These are phyloP conservation scores for Botrytis byssoidea DNA, from an alignment of 2,329 filamentous ascomycete species.

Conservation along the genomic window DNA sequence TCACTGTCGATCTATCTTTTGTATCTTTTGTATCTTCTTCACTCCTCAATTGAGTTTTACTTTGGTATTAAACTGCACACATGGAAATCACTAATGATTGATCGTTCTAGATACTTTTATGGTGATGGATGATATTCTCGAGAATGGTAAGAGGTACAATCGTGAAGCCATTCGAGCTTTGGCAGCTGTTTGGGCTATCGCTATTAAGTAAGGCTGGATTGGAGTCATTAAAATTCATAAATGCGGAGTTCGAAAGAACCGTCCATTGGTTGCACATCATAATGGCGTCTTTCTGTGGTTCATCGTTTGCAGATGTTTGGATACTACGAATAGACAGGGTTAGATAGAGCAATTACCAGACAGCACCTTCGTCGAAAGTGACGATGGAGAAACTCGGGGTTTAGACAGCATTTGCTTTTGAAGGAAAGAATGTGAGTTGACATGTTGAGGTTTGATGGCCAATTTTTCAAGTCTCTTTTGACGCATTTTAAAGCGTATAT, in stretches of 20 bases:
- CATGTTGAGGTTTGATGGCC: too few relatives aligned
- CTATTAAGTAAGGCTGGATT: neutral
- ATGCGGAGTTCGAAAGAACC: neutral
- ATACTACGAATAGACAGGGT: neutral
- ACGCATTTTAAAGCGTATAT: neutral
- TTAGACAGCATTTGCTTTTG: neutral
- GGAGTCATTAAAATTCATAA: neutral
- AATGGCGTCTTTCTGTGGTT: neutral
- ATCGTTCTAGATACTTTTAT: constrained; percentile 24
- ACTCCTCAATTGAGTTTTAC: neutral
- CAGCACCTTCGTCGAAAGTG: neutral
- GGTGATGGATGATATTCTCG: constrained; percentile 29
- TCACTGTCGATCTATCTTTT: neutral
- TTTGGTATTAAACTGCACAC: neutral
- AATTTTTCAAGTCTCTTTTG: neutral
- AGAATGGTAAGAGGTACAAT: constrained; percentile 27
- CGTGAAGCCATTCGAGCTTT: constrained; percentile 25
- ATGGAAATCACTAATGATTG: neutral
- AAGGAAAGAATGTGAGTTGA: neutral
- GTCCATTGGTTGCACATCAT: neutral
- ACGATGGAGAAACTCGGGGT: neutral
- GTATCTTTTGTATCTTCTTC: too few relatives aligned
- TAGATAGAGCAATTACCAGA: neutral
- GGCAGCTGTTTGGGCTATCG: constrained; percentile 4
- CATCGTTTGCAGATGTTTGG: neutral